phyloP scores from a whole-genome alignment of 106 monocot genomes.

The Allium sativum region DNA sequence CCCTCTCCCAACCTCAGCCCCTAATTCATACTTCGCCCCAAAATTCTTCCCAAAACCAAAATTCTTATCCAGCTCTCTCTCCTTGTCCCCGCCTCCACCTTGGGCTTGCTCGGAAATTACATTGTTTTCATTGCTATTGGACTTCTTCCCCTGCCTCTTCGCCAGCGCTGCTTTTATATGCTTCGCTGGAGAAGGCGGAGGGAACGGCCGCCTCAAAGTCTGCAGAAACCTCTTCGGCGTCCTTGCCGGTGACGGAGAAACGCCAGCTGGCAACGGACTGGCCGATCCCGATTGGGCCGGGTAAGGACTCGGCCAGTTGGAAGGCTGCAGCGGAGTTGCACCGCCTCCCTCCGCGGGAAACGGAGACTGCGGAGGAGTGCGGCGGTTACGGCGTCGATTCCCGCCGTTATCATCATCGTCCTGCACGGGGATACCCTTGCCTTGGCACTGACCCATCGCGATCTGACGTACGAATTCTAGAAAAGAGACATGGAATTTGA shows the following conservation, averaged over 20 bases:
- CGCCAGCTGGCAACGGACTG: constrained; percentile 20
- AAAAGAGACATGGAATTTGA: too few species aligned
- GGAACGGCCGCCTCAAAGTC: constrained; percentile 39
- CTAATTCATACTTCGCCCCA: constrained; percentile 26
- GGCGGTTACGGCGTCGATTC: neutral
- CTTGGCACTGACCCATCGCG: constrained; percentile 21
- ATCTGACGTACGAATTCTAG: too few species aligned
- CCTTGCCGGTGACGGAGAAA: constrained; percentile 19
- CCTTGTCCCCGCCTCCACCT: constrained; percentile 17
- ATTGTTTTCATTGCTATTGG: neutral
- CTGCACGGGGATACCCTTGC: constrained; percentile 18
- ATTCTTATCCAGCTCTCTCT: constrained; percentile 25
- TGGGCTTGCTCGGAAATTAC: neutral
- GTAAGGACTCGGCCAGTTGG: constrained; percentile 23
- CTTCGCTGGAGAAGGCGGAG: constrained; percentile 44
- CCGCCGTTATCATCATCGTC: constrained; percentile 9
- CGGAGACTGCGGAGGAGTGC: neutral
- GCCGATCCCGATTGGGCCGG: constrained; percentile 9
- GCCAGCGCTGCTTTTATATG: constrained; percentile 38
- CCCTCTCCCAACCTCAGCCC: constrained; percentile 32
- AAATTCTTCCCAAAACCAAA: constrained; percentile 36
- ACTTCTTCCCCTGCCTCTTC: constrained; percentile 23
- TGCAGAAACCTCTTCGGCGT: constrained; percentile 48
- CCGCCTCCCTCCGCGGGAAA: neutral
- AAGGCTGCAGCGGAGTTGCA: constrained; percentile 10